Evolutionary conservation across 306 rosid genomes (phyloP).

Genomic region (Inga laurina): DNA sequence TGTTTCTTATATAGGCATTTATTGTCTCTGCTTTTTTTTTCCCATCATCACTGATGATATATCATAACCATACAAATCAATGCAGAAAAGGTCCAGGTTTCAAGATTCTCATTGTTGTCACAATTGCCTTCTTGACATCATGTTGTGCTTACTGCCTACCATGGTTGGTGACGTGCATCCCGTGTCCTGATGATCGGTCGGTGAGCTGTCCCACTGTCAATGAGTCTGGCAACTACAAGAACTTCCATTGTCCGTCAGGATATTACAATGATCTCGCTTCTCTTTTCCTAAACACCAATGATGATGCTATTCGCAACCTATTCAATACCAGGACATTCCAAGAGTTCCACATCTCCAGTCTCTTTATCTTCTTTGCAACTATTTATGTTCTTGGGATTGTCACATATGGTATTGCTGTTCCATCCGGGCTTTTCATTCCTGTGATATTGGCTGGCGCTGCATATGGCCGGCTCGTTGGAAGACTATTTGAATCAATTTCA

Average conservation of each 20-base stretch:
- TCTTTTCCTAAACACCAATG: slow-evolving; percentile 84
- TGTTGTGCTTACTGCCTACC: slow-evolving; percentile 75
- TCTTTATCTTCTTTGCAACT: slow-evolving; percentile 63
- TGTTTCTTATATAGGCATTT: slow-evolving; percentile 1
- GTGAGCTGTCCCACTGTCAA: slow-evolving; percentile 60
- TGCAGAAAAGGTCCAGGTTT: slow-evolving; percentile 72
- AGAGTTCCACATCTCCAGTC: slow-evolving; percentile 67
- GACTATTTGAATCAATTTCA: slow-evolving; percentile 54
- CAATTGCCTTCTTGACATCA: slow-evolving; percentile 70
- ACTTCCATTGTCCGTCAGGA: slow-evolving; percentile 78
- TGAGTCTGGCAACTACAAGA: slow-evolving; percentile 76
- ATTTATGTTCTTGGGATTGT: slow-evolving; percentile 72
- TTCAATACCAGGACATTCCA: slow-evolving; percentile 57
- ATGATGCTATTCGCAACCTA: slow-evolving; percentile 89
- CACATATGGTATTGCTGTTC: slow-evolving; percentile 93
- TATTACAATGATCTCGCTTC: slow-evolving; percentile 94
- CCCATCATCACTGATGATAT: slow-evolving; percentile 1
- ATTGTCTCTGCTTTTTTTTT: background rate
- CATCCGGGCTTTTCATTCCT: slow-evolving; percentile 94
- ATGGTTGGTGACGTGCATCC: slow-evolving; percentile 67
- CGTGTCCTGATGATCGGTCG: slow-evolving; percentile 60
- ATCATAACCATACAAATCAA: background rate
- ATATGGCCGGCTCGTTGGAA: slow-evolving; percentile 83
- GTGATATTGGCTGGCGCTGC: slow-evolving; percentile 93
- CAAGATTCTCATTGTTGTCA: slow-evolving; percentile 62